phyloP scores from a whole-genome alignment of 2,329 filamentous ascomycete genomes.

The Microsporum audouinii region DNA sequence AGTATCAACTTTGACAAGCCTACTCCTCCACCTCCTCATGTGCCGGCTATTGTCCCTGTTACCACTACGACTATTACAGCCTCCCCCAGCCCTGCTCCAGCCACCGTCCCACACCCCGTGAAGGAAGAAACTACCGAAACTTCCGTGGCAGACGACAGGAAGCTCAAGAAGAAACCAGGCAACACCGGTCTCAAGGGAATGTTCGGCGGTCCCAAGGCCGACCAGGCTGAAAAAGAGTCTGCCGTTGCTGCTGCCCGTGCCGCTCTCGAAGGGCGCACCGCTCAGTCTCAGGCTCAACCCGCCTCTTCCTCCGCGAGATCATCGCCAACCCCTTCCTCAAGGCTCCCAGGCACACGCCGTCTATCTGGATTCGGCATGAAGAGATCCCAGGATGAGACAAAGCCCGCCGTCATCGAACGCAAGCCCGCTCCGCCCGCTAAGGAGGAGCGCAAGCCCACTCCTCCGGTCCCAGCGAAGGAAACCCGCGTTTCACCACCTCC shows the following conservation, averaged over 20 bases:
- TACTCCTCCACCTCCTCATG: neutral
- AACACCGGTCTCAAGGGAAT: conserved; percentile 35
- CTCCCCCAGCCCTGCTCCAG: conserved; percentile 14
- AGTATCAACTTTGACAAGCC: conserved; percentile 5
- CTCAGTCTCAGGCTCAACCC: conserved; percentile 21
- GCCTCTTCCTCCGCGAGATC: neutral
- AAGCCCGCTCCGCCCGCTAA: conserved; percentile 8
- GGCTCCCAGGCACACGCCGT: neutral
- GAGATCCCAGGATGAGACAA: conserved; percentile 18
- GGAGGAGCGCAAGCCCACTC: conserved; percentile 15
- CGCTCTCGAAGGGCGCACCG: conserved; percentile 29
- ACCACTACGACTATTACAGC: conserved; percentile 2
- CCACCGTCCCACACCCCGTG: conserved; percentile 15
- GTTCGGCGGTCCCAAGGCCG: conserved; percentile 30
- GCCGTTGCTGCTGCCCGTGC: conserved; percentile 35
- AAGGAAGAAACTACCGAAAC: neutral
- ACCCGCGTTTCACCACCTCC: conserved; percentile 14
- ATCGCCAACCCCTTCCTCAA: conserved; percentile 20
- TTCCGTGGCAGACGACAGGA: conserved; percentile 27
- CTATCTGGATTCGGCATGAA: conserved; percentile 24
- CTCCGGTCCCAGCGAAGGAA: conserved; percentile 8
- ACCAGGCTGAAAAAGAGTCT: conserved; percentile 18
- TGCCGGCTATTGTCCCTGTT: neutral
- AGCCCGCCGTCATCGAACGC: conserved; percentile 14
- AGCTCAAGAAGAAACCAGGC: conserved; percentile 34